Evolutionary conservation across 176 grass and related monocot species (phyloP), one percentile per base, ranked within the genome.

Genomic region (Carex kokanica): DNA sequence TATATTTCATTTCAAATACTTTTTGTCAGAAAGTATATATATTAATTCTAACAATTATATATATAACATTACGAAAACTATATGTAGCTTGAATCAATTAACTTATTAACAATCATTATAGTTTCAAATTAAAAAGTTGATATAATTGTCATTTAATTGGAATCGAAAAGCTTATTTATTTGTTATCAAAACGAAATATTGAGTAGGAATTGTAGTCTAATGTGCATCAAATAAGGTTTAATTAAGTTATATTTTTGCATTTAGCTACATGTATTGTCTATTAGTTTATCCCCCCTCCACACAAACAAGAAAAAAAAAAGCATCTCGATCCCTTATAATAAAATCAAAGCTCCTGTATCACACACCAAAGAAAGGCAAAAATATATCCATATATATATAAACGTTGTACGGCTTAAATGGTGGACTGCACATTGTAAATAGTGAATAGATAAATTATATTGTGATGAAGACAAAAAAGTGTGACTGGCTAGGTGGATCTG

Each of bases 381-480:
- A 36, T 18, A 74, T 45, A 40, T 45, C 8, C 36, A 45, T 16
- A 74, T 5, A 74, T 69, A 38, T 27, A 2, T 27, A 27, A 20
- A 65, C 21, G 38, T 56, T 52, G 11, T 47, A 64, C 24, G 40
- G 5, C 9, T 66, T 18, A 51, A 65, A 52, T 67, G 60, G 34
- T 41, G 18, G 80, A 82, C 8, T 53, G 38, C 2, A 24, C 29
- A 64, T 41, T 8, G 38, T 32, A n/a, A 64, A 45, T 63, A 9
- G 5, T 53, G 21, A 43, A 53, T 49, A 23, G 15, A 27, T 59
- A n/a, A 63, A 81, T 81, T 64, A 62, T 81, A 15, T 47, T 43
- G 60, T 63, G 58, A 62, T 81, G 40, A 45, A 65, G 80, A 82
- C 80, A 82, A 67, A 82, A 82, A 68, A 54, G 80, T 82, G 80